phyloP scores from a whole-genome alignment of 2,329 filamentous ascomycete genomes.

The Paradendryphiella salina region DNA sequence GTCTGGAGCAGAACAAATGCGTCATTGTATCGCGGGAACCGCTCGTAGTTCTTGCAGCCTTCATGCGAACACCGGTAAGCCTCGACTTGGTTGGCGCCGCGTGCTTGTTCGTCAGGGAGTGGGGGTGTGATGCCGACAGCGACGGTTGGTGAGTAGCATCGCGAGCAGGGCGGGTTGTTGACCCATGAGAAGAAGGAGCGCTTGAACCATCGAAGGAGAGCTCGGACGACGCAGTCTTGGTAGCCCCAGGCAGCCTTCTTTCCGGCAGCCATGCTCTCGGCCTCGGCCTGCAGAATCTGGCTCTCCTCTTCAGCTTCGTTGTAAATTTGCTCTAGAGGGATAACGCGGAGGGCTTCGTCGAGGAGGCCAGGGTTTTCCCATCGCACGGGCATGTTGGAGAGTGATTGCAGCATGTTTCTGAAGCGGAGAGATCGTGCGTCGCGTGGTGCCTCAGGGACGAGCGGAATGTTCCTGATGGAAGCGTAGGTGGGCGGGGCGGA shows the following conservation, averaged over 20 bases:
- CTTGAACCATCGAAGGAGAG: constrained; percentile 94
- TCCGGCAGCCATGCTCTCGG: constrained; percentile 80
- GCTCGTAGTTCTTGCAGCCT: constrained; percentile 76
- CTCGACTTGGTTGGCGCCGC: constrained; percentile 84
- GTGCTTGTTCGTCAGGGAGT: constrained; percentile 84
- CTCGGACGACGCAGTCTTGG: constrained; percentile 92
- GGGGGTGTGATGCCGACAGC: constrained; percentile 82
- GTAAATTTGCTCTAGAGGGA: constrained; percentile 90
- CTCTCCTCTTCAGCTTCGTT: constrained; percentile 91
- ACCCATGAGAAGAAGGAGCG: constrained; percentile 94
- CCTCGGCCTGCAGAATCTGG: constrained; percentile 83
- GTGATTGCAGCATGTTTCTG: constrained; percentile 74
- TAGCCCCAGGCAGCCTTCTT: constrained; percentile 90
- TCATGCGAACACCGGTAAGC: constrained; percentile 82
- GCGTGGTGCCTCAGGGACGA: constrained; percentile 72
- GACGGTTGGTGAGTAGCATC: constrained; percentile 81
- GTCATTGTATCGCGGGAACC: constrained; percentile 92
- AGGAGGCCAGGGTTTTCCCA: constrained; percentile 96
- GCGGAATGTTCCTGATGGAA: constrained; percentile 65
- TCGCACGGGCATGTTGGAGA: constrained; percentile 86
- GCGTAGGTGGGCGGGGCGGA: constrained; percentile 61
- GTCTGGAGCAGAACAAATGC: constrained; percentile 92
- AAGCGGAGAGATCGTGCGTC: constrained; percentile 55
- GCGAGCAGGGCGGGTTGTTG: constrained; percentile 86
- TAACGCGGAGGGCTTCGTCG: constrained; percentile 84